Evolutionary conservation across 257 asterid genomes (phyloP).

Genomic region (Paraleonurus japonicus): DNA sequence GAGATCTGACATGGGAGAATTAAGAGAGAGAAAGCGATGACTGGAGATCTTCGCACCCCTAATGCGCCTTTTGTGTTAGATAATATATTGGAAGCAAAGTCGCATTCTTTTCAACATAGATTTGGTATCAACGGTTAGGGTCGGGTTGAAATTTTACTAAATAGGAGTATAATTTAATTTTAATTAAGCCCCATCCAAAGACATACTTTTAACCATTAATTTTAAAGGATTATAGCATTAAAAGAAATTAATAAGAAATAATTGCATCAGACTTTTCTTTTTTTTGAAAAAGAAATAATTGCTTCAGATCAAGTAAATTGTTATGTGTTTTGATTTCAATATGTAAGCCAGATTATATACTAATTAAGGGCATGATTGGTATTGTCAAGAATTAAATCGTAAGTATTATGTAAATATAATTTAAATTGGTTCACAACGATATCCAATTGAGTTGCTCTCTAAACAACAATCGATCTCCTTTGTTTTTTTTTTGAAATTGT

Average conservation of each 20-base stretch:
- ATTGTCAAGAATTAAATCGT: no score
- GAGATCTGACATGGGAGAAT: constrained; percentile 48
- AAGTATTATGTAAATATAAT: no score
- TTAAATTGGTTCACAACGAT: no score
- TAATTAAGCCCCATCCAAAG: neutral
- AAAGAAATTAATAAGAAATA: neutral
- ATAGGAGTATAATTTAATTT: neutral
- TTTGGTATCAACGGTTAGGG: neutral
- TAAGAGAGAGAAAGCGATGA: constrained; percentile 23
- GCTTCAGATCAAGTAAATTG: neutral
- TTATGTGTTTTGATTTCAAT: neutral
- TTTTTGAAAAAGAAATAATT: neutral
- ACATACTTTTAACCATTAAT: neutral
- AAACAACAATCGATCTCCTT: no score
- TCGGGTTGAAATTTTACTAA: neutral
- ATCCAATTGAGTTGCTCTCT: no score
- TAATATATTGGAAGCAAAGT: constrained; percentile 10
- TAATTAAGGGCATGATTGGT: neutral
- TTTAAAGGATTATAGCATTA: neutral
- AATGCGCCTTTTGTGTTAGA: constrained; percentile 26
- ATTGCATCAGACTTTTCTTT: neutral
- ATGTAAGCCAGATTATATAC: neutral
- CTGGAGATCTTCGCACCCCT: constrained; percentile 23
- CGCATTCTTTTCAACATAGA: constrained; percentile 6
- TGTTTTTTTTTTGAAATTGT: no score